phyloP scores from a whole-genome alignment of 164 flowering plant genomes.

The Echeveria elegans region DNA sequence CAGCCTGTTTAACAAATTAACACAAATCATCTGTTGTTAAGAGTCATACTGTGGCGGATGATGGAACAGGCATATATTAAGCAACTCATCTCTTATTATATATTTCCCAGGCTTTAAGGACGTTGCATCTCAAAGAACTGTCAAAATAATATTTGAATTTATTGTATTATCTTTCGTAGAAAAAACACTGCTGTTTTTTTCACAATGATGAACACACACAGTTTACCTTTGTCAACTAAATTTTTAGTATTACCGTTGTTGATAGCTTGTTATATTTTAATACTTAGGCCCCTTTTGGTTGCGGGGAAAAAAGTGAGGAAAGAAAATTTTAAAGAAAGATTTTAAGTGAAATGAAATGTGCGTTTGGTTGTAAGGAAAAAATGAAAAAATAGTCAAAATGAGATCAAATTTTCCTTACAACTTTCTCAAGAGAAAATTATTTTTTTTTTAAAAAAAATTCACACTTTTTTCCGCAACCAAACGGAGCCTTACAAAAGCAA shows the following conservation, averaged over 20 bases:
- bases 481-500: conserved; percentile 85
- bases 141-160: conserved; percentile 6
- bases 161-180: neutral
- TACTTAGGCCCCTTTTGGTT: too few species aligned
- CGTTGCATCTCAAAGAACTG: conserved; percentile 99
- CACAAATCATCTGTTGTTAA: neutral
- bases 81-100: conserved; percentile 64
- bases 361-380: too few species aligned
- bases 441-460: too few species aligned
- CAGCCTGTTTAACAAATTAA: conserved; percentile 51
- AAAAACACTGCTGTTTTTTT: neutral
- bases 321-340: too few species aligned
- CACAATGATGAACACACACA: neutral
- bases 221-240: conserved; percentile 90
- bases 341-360: too few species aligned
- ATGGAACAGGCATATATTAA: neutral
- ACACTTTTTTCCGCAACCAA: too few species aligned
- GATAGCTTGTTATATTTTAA: conserved; percentile 76
- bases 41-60: neutral
- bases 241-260: conserved; percentile 83
- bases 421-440: too few species aligned
- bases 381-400: too few species aligned
- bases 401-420: too few species aligned
- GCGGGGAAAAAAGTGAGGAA: too few species aligned
- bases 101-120: conserved; percentile 64